Percentiles rank a stretch among this genome's conserved stretches.
Conservation (phyloP, 805 yeast species). For the Starmerella stigmatis region DNA sequence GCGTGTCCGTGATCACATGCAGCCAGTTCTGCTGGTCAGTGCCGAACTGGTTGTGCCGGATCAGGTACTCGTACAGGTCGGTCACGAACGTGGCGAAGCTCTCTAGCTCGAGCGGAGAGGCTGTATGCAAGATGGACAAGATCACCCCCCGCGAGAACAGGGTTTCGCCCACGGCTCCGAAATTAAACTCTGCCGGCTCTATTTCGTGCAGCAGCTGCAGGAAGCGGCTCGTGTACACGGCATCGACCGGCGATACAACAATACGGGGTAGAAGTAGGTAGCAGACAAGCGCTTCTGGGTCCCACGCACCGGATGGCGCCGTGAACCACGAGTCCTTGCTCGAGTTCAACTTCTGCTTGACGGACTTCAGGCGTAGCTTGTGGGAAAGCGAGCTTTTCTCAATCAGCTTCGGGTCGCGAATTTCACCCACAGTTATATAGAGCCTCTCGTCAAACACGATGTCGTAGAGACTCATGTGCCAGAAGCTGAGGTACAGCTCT, state of each 20-base stretch:
- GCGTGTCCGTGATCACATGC: not conserved
- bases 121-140: constrained; percentile 8
- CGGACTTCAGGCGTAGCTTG: constrained; percentile 5
- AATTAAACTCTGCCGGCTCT: not conserved
- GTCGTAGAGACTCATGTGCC: constrained; percentile 7
- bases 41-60: too few species aligned
- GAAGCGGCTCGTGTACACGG: constrained; percentile 17
- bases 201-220: not conserved
- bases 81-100: constrained; percentile 15
- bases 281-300: not conserved
- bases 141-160: constrained; percentile 10
- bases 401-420: not conserved
- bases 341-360: not conserved
- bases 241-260: constrained; percentile 17
- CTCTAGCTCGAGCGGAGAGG: constrained; percentile 19
- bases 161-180: not conserved
- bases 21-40: not conserved
- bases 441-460: constrained; percentile 1
- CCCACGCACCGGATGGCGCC: not conserved
- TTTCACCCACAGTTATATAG: not conserved
- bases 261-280: constrained; percentile 10
- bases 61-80: constrained; percentile 6
- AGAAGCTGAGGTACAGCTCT: constrained; percentile 2
- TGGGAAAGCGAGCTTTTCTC: constrained; percentile 5
- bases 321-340: not conserved